Base-by-base conservation (phyloP, 306 rosid species). In the Pterocarpus macrocarpus region DNA sequence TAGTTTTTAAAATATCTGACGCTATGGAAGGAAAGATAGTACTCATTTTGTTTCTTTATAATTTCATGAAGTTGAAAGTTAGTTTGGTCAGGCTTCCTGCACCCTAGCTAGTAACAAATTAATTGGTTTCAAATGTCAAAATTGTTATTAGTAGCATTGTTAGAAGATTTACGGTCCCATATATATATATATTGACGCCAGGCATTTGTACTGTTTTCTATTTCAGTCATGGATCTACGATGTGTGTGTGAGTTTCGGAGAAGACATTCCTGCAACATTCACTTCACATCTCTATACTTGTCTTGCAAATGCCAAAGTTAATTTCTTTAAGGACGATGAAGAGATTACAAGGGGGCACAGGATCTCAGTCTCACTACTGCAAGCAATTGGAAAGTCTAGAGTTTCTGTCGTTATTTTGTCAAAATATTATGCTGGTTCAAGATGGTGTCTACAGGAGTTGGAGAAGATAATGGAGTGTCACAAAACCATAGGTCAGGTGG, bases 341-440 rank as follows among this genome's bases (percentile, higher is more conserved):
- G 7, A 52, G 57, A 4, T 52, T 13, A 52, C 17, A 52, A 52
- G 22, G 57, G 57, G 57, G 13, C 17, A 52, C 1, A 11, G 28
- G 2, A 61, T 80, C 32, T 58, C 71, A 62, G 0, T 11, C 2
- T 73, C 69, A 49, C 5, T 80, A 14, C 22, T 47, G 17, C 41
- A 7, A 16, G 72, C 70, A 32, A 80, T 80, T 1, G 33, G 22
- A 59, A 8, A 16, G 13, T 80, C 78, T 12, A 80, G 33, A 61
- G 71, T 80, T 4, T 35, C 33, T 0, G 22, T 80, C 2, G 15
- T 80, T 45, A 49, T 80, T 28, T 71, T 80, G 55, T 80, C 83
- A 1, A 16, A 0, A 47, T 14, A 33, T 8, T 79, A 43, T 12
- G 69, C 77, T 58, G 7, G 12, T 45, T 52, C 57, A 52, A 52